A percentile compares a stretch with the other conserved stretches of the same genome.
Evolutionary conservation across 1,284 basidiomycete species (phyloP).

Genomic region (Gastroboletus turbinatus): DNA sequence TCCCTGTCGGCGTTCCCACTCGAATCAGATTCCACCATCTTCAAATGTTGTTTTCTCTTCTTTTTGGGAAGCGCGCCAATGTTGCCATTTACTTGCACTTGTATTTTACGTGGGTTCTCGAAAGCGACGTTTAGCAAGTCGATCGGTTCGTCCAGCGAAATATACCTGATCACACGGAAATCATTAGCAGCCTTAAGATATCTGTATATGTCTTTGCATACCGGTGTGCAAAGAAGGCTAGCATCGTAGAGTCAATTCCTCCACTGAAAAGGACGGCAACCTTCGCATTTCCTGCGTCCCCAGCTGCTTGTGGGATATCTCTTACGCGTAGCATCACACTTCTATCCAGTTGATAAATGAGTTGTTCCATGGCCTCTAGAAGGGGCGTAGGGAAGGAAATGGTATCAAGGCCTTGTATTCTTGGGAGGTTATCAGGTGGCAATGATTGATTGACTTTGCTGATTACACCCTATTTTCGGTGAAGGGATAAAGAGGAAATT

Average conservation of each 20-base stretch:
- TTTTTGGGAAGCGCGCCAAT: constrained; percentile 41
- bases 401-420: constrained; percentile 39
- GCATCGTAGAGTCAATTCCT: constrained; percentile 88
- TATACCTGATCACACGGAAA: constrained; percentile 46
- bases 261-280: constrained; percentile 94
- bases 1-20: constrained; percentile 1
- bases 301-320: constrained; percentile 49
- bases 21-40: constrained; percentile 13
- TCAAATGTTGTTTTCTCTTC: constrained; percentile 39
- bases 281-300: constrained; percentile 45
- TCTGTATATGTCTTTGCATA: constrained; percentile 32
- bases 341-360: constrained; percentile 53
- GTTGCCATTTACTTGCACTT: constrained; percentile 48
- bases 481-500: neutral
- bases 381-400: constrained; percentile 48
- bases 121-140: constrained; percentile 97
- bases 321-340: constrained; percentile 64
- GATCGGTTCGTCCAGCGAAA: constrained; percentile 77
- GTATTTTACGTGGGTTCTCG: constrained; percentile 82
- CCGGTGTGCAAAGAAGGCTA: constrained; percentile 81
- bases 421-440: constrained; percentile 45
- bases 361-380: constrained; percentile 44
- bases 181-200: constrained; percentile 14
- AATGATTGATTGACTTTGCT: constrained; percentile 47
- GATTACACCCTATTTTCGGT: constrained; percentile 42